A percentile compares a stretch with the other conserved stretches of the same genome.
These are phyloP conservation scores for Saururus chinensis DNA, from an alignment of 164 flowering plant genomes.

Conservation along the genomic window DNA sequence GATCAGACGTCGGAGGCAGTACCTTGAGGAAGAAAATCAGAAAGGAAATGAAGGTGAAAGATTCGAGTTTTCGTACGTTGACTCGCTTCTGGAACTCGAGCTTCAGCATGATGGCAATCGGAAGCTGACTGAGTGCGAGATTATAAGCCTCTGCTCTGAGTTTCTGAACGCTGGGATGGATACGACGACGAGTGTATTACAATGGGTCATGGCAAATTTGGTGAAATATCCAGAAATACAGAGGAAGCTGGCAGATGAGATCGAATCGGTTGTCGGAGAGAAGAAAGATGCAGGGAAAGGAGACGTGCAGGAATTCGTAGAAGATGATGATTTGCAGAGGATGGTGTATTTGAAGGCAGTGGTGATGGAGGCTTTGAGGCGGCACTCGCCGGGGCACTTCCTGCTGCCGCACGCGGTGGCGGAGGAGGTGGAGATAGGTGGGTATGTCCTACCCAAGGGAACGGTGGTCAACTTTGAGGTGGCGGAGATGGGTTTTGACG, in stretches of 20 bases:
- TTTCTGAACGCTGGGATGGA: constrained; percentile 26
- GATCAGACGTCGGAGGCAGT: neutral
- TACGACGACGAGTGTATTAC: constrained; percentile 21
- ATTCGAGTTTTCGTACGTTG: constrained; percentile 4
- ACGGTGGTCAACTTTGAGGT: constrained; percentile 21
- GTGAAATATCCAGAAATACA: constrained; percentile 12
- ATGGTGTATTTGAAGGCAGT: constrained; percentile 27
- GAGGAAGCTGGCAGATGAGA: constrained; percentile 1
- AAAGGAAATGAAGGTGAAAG: neutral
- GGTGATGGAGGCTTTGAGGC: constrained; percentile 22
- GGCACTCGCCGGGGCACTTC: constrained; percentile 35
- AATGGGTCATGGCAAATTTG: constrained; percentile 29
- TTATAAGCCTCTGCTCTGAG: constrained; percentile 27
- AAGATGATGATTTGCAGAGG: constrained; percentile 24
- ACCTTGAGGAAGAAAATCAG: neutral
- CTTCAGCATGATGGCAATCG: constrained; percentile 19
- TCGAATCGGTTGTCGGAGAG: neutral
- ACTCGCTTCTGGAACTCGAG: constrained; percentile 9
- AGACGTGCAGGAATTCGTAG: neutral
- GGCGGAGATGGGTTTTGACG: constrained; percentile 26
- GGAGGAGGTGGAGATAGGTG: constrained; percentile 8
- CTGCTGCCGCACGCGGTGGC: constrained; percentile 16
- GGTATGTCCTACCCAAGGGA: constrained; percentile 22
- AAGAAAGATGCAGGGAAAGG: too few relatives aligned
- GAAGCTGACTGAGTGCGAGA: constrained; percentile 21